Conservation (phyloP, 192 early-diverging fungal genomes). For the Phycomyces blakesleeanus region DNA sequence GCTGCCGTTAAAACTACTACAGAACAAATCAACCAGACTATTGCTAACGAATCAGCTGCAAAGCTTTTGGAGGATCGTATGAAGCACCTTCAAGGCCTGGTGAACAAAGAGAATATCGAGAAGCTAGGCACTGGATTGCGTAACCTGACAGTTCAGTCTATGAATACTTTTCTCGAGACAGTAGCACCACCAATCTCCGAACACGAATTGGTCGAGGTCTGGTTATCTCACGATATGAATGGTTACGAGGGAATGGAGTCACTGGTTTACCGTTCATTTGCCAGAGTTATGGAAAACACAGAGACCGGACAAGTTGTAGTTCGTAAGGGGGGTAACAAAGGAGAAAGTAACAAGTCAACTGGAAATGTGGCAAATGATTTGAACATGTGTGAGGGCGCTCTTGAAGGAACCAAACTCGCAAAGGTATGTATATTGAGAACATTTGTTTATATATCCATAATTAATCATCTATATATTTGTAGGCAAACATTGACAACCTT, state of each 20-base stretch:
- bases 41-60: constrained; percentile 42
- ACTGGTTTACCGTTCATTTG: constrained; percentile 50
- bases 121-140: constrained; percentile 53
- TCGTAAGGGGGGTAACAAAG: constrained; percentile 34
- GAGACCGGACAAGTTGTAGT: constrained; percentile 57
- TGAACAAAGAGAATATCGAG: constrained; percentile 56
- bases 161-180: constrained; percentile 50
- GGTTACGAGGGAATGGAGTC: constrained; percentile 53
- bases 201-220: constrained; percentile 57
- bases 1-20: constrained; percentile 56
- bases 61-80: constrained; percentile 48
- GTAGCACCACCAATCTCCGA: constrained; percentile 59
- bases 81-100: constrained; percentile 39
- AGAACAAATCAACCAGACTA: constrained; percentile 49
- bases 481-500: constrained; percentile 57
- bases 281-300: constrained; percentile 56
- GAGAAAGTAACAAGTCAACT: constrained; percentile 22
- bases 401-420: constrained; percentile 50
- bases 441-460: not conserved
- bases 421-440: constrained; percentile 33
- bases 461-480: constrained; percentile 1
- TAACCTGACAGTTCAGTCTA: constrained; percentile 40
- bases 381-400: constrained; percentile 55
- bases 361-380: constrained; percentile 30
- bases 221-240: constrained; percentile 54